Evolutionary conservation across 176 grass and related monocot genomes (phyloP), one percentile per base, ranked within the genome.

Genomic region (Triticum urartu): DNA sequence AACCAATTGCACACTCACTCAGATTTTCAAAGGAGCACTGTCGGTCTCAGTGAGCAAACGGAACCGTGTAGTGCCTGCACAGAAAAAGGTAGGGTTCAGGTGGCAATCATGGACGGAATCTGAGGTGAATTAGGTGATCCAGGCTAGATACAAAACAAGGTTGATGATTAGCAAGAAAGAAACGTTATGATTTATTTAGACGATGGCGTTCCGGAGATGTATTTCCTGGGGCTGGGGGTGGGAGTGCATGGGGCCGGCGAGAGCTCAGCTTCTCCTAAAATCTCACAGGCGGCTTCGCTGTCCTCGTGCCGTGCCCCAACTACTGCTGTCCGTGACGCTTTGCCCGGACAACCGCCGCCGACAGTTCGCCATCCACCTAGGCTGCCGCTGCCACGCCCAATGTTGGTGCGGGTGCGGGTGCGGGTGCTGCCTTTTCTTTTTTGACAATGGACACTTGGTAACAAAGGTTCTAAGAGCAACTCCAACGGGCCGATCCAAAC

Each of bases 181-280:
- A 54, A 54, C 6, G 15, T 18, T 18, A 54, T 32, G 50, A 33
- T 54, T 26, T 32, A 76, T 45, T 54, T 54, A 54, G 73, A 76
- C 14, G 45, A 54, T 50, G 6, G 14, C 72, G 13, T 75, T 75
- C 26, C 7, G 15, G 1, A 56, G 73, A 75, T 75, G 48, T 18
- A 30, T 30, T 52, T 75, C 0, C 24, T 3, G 6, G 6, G 42
- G 42, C 3, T 12, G 43, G 18, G 52, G 17, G 52, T 17, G 65
- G 32, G 11, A 21, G 38, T 34, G 80, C 35, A 59, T 64, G 78
- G 78, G 67, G 7, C 81, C 48, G 32, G 48, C 34, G 79, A 70
- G 48, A 43, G 64, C 21, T 83, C 86, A 61, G 18, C 72, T 21
- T 70, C 48, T 56, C 74, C 80, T 75, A 84, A 33, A 72, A 34